Base-by-base conservation (phyloP, 1,284 basidiomycete genomes). In the Agroathelia rolfsii region DNA sequence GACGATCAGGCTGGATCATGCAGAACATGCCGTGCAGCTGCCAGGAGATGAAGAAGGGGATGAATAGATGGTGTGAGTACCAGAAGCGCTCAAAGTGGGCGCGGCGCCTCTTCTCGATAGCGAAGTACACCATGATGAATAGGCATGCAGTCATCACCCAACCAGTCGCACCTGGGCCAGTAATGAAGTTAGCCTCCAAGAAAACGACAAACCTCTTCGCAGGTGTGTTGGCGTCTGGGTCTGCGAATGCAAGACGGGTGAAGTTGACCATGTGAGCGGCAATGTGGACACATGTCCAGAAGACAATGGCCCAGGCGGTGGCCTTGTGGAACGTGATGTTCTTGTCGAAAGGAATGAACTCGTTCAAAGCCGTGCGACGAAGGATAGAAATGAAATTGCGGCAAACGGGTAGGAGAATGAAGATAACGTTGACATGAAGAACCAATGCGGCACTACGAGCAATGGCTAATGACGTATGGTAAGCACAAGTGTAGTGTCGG, bases 1-100 rank as follows among this genome's bases (percentile, higher is more conserved):
- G 69, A 34, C 81, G 65, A 55, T 92, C 86, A n/a, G 88, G 87
- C 59, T 87, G 61, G 57, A 88, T 85, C 83, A 86, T 87, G 56
- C 87, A 92, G 71, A 89, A 90, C 82, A 92, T 84, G 35, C 89
- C 88, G 51, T 93, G 89, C 22, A 92, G 63, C 55, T 93, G 88
- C 88, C 89, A 93, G 48, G 66, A 64, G 52, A 87, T 69, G 64
- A 94, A 94, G 69, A 90, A 90, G 41, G 86, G 51, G 47, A 92
- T 74, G 63, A 89, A 90, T 32, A 94, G 66, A 54, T 89, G 86
- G 53, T 89, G 85, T 10, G 75, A 71, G 58, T 89, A 92, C 84
- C 86, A 92, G 64, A 93, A 93, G 47, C 69, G 58, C 58, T 92
- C 86, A 49, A 86, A 92, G 47, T 76, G 65, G 6, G 72, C 69